Evolutionary conservation across 75 land plant species (phyloP).

Genomic region (Isoetes taiwanensis): DNA sequence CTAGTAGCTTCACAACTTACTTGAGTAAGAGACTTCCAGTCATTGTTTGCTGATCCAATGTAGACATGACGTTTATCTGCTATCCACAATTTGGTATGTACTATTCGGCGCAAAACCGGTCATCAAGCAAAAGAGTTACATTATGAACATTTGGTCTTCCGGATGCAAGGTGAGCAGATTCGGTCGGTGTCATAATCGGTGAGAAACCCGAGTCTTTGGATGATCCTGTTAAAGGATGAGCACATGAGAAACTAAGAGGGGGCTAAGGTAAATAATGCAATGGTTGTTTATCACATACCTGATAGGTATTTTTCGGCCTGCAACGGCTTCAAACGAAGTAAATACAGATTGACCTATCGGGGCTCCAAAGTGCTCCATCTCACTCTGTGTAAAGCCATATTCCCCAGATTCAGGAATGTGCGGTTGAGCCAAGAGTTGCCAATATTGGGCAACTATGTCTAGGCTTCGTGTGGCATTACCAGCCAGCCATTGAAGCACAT

Average conservation of each 20-base stretch:
- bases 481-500: slow-evolving; percentile 70
- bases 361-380: slow-evolving; percentile 63
- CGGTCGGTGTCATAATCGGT: slow-evolving; percentile 56
- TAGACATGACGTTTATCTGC: slow-evolving; percentile 51
- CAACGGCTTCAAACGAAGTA: slow-evolving; percentile 43
- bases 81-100: slow-evolving; percentile 86
- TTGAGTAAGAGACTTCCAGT: slow-evolving; percentile 94
- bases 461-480: slow-evolving; percentile 39
- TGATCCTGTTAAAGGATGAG: slow-evolving; percentile 46
- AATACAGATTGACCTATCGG: slow-evolving; percentile 40
- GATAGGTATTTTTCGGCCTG: slow-evolving; percentile 42
- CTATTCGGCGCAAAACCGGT: slow-evolving; percentile 76
- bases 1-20: slow-evolving; percentile 17
- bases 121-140: slow-evolving; percentile 37
- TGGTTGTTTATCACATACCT: no score
- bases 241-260: no score
- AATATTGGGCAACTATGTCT: slow-evolving; percentile 72
- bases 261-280: no score
- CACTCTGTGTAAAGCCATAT: slow-evolving; percentile 54
- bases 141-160: slow-evolving; percentile 66
- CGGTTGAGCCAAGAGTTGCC: slow-evolving; percentile 55
- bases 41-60: slow-evolving; percentile 88
- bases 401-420: slow-evolving; percentile 56
- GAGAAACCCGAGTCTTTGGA: slow-evolving; percentile 62
- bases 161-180: slow-evolving; percentile 56